These are phyloP conservation scores for Telopea speciosissima DNA, from an alignment of 177 flowering plant species.

Conservation along the genomic window DNA sequence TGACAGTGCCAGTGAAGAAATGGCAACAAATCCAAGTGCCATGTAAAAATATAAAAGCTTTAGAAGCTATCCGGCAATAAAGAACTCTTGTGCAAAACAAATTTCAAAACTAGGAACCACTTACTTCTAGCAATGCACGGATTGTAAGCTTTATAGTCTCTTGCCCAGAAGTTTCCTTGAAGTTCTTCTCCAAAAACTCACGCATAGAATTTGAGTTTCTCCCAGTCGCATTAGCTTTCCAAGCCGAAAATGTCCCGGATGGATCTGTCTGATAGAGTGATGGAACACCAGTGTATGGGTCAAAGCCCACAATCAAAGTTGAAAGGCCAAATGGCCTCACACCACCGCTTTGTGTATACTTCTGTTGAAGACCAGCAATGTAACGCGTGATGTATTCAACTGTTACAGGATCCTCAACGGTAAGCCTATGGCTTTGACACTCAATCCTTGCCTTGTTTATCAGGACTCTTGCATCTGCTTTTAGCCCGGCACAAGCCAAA, in stretches of 20 bases:
- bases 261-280: slow-evolving; percentile 98
- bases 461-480: slow-evolving; percentile 94
- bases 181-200: slow-evolving; percentile 90
- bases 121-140: slow-evolving; percentile 92
- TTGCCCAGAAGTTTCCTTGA: slow-evolving; percentile 91
- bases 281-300: slow-evolving; percentile 78
- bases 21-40: too few relatives aligned
- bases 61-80: background rate
- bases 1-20: too few relatives aligned
- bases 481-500: slow-evolving; percentile 92
- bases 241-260: slow-evolving; percentile 94
- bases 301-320: slow-evolving; percentile 91
- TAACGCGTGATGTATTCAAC: slow-evolving; percentile 96
- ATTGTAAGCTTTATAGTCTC: slow-evolving; percentile 91
- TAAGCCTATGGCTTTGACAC: slow-evolving; percentile 94
- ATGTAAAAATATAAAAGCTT: background rate
- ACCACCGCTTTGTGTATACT: slow-evolving; percentile 98
- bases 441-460: slow-evolving; percentile 89
- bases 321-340: slow-evolving; percentile 98
- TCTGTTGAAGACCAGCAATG: slow-evolving; percentile 96
- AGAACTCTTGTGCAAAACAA: background rate
- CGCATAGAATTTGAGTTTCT: slow-evolving; percentile 87
- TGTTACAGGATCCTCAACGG: slow-evolving; percentile 94
- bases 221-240: slow-evolving; percentile 98
- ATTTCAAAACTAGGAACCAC: slow-evolving; percentile 1